These are phyloP conservation scores for Sugiyamaella qingdaonensis DNA, from an alignment of 805 yeast species.

Conservation along the genomic window DNA sequence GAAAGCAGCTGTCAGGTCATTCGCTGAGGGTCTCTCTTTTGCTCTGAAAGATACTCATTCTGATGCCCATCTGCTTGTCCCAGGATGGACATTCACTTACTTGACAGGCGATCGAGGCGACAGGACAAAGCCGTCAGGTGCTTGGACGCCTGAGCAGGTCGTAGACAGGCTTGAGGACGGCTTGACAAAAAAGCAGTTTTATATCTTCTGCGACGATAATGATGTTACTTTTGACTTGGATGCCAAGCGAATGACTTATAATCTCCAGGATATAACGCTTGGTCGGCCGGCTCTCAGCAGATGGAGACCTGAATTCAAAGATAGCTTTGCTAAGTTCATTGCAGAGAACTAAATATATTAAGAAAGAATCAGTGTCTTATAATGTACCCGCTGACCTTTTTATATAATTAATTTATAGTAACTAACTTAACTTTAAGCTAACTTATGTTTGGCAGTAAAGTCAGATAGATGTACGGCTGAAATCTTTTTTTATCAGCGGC, in stretches of 20 bases:
- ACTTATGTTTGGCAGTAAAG: too few species aligned
- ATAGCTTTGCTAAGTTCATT: conserved; percentile 7
- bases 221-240: conserved; percentile 24
- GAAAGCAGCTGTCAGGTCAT: conserved; percentile 50
- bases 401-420: too few species aligned
- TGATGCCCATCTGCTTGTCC: conserved; percentile 25
- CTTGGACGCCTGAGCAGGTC: conserved; percentile 29
- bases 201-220: conserved; percentile 28
- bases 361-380: background rate
- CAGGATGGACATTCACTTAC: conserved; percentile 29
- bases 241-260: conserved; percentile 25
- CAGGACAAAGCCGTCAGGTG: conserved; percentile 25
- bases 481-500: too few species aligned
- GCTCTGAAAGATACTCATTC: conserved; percentile 20
- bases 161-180: conserved; percentile 23
- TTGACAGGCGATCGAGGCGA: conserved; percentile 22
- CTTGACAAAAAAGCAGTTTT: conserved; percentile 20
- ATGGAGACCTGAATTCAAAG: conserved; percentile 21
- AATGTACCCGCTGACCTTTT: too few species aligned
- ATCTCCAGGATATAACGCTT: conserved; percentile 19
- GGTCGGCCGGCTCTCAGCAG: conserved; percentile 26
- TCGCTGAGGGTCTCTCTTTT: conserved; percentile 31
- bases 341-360: background rate
- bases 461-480: too few species aligned
- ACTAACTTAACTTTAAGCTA: too few species aligned